Evolutionary conservation across 768 basidiomycete species (phyloP), one percentile per base, ranked within the genome.

Genomic region (Amyloporia xantha): DNA sequence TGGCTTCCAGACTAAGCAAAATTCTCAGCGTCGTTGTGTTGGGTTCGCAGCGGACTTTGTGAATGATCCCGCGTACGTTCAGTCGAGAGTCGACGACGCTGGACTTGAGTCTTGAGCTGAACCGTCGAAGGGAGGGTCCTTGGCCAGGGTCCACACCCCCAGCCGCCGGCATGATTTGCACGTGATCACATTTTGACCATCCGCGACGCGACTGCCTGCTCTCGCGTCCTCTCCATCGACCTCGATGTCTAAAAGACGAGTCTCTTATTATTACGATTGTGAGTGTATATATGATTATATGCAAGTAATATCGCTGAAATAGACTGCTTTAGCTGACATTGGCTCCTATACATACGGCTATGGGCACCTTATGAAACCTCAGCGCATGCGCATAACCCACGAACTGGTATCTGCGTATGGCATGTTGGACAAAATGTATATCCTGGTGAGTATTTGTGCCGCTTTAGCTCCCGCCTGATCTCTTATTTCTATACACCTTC

Each of bases 291-390:
- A n/a, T n/a, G n/a, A n/a, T n/a, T n/a, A n/a, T n/a, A 20, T 5
- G 58, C n/a, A n/a, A n/a, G n/a, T n/a, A n/a, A n/a, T n/a, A n/a
- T n/a, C n/a, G n/a, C n/a, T n/a, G n/a, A n/a, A n/a, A n/a, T n/a
- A n/a, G n/a, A n/a, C n/a, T n/a, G n/a, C 23, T 41, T 4, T 50
- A 91, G 87, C 72, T 45, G 86, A 91, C 55, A 77, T 88, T 25
- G 82, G 82, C 20, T 69, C 78, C 26, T 84, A 86, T 62, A 86
- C 87, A 1, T 95, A 91, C 62, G 91, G 91, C 30, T 71, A 86
- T 44, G 86, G 86, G 2, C 94, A 96, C 57, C 87, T 87, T 41
- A 96, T 97, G 91, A 96, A 97, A 67, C 95, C 95, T 0, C 91
- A 95, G 62, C 75, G 95, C 30, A 95, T 98, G 71, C 79, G 86